Base-by-base conservation (phyloP, 495 filamentous ascomycete genomes). In the Tuber borchii region DNA sequence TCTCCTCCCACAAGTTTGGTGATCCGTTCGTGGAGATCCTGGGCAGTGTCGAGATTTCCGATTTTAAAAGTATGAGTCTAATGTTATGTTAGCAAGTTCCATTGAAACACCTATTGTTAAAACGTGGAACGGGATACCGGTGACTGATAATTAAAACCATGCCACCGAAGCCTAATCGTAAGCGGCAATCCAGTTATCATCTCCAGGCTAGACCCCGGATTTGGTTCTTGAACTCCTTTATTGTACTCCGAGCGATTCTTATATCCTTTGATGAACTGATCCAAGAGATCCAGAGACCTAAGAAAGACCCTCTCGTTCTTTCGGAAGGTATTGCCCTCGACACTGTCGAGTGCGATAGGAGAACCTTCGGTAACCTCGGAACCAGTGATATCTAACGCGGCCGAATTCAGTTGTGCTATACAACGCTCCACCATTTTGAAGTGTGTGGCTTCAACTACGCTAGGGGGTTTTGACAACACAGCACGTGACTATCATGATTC, bases 351-450 rank as follows among this genome's bases (percentile, higher is more conserved):
- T 65, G 56, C 12, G 12, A 65, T 19, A 34, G 26, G 56, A 17
- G 56, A 16, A 7, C 26, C 56, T 16, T 34, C 26, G 56, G 56
- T 34, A 16, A 17, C 56, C 14, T 16, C 14, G 1, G 56, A 65
- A 17, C 26, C 26, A 65, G 56, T 65, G 56, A 65, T 65, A 34
- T 34, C 56, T 61, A 86, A 83, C 17, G 92, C 92, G n/a, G 92
- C 90, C 2, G 86, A 85, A 48, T 89, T 90, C 14, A 97, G 86
- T 81, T 95, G 92, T 22, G 87, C 84, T 17, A 96, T 87, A 79
- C 94, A 97, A 70, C 92, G 90, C 77, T 91, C 87, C 26, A 93
- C 92, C 19, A 97, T 86, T 16, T 87, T 86, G 74, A 95, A 86
- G 83, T 97, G 94, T n/a, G 94, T 91, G 26, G 87, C 86, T 76